Conservation (phyloP, 2,329 filamentous ascomycete species). For the Fusarium verticillioides region DNA sequence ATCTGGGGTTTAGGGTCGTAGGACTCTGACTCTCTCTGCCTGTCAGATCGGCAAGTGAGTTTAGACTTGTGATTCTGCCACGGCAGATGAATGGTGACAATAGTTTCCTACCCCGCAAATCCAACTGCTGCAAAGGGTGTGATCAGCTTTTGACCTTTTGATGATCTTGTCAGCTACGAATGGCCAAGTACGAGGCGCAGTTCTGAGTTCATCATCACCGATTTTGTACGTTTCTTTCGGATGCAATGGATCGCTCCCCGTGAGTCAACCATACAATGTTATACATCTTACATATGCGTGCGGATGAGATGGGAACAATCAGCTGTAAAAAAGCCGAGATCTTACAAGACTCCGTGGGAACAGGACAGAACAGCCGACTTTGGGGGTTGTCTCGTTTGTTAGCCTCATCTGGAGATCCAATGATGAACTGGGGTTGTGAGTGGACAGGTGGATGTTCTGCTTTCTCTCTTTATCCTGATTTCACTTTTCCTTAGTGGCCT, state of each 20-base stretch:
- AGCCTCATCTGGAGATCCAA: slow-evolving; percentile 17
- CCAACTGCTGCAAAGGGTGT: background rate
- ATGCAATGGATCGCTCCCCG: slow-evolving; percentile 4
- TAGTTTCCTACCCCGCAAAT: slow-evolving; percentile 34
- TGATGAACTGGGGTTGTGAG: slow-evolving; percentile 19
- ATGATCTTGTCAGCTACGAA: slow-evolving; percentile 28
- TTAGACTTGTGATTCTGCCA: background rate
- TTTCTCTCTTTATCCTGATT: background rate
- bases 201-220: background rate
- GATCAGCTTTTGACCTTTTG: slow-evolving; percentile 19
- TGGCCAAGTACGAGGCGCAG: slow-evolving; percentile 20
- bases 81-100: slow-evolving; percentile 12
- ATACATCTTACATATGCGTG: background rate
- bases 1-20: slow-evolving; percentile 14
- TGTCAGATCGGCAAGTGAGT: slow-evolving; percentile 15
- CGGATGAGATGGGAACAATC: slow-evolving; percentile 11
- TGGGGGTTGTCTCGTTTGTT: slow-evolving; percentile 17
- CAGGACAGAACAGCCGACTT: background rate
- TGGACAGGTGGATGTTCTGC: background rate
- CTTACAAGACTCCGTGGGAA: background rate
- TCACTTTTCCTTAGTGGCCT: slow-evolving; percentile 11
- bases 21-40: background rate
- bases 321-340: slow-evolving; percentile 14
- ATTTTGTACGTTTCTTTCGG: slow-evolving; percentile 8
- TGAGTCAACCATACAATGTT: background rate